phyloP scores from a whole-genome alignment of 2,329 filamentous ascomycete genomes.

The Fonsecaea monophora region DNA sequence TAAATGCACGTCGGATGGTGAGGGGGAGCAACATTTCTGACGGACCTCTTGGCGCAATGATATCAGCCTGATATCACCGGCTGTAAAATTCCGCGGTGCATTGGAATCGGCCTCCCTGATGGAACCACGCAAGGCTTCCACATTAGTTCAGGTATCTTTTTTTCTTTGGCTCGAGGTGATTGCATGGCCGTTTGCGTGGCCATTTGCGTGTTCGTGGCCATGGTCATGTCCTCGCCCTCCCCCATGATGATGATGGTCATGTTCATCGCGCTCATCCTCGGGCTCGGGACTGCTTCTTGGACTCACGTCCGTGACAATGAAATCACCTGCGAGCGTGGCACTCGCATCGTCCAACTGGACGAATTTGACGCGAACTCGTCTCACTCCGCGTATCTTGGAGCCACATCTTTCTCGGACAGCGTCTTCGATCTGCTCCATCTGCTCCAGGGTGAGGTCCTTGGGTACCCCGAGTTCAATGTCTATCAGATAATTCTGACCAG shows the following conservation, averaged over 20 bases:
- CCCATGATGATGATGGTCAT: constrained; percentile 43
- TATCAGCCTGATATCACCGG: constrained; percentile 39
- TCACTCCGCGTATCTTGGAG: constrained; percentile 79
- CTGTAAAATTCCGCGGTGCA: neutral
- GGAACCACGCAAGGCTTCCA: neutral
- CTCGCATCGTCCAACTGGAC: constrained; percentile 68
- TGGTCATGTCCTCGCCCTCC: constrained; percentile 19
- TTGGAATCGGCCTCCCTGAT: neutral
- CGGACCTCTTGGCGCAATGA: constrained; percentile 37
- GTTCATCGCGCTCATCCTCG: constrained; percentile 59
- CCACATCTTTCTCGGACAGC: constrained; percentile 75
- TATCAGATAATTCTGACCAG: constrained; percentile 93
- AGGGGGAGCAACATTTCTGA: constrained; percentile 20
- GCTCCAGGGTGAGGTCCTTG: constrained; percentile 74
- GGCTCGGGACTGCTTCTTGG: constrained; percentile 65
- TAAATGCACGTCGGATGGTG: constrained; percentile 10
- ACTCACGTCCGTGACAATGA: constrained; percentile 70
- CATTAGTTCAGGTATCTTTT: constrained; percentile 24
- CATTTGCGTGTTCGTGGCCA: constrained; percentile 17
- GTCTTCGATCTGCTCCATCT: constrained; percentile 73
- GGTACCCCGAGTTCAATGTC: constrained; percentile 88
- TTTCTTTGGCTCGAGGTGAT: constrained; percentile 23
- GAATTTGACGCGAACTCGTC: constrained; percentile 83
- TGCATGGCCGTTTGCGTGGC: constrained; percentile 23
- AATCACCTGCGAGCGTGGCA: constrained; percentile 75